Evolutionary conservation across 1,139 yeast species (phyloP), one percentile per base, ranked within the genome.

Genomic region (Magnusiomyces clavatus): DNA sequence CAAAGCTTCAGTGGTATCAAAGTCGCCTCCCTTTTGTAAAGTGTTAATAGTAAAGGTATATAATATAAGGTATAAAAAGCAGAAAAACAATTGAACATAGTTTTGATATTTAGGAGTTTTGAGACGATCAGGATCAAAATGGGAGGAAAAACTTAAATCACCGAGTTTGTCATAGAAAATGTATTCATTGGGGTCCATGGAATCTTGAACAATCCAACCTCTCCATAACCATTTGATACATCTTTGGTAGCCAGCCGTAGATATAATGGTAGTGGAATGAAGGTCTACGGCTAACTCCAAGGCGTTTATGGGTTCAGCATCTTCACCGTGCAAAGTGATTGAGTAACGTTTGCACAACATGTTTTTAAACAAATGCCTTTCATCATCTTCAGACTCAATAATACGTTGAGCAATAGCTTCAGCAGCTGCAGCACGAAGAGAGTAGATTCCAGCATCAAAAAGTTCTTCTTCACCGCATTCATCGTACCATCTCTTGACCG

Each of bases 151-250:
- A 17, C 76, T 71, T 4, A 80, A 73, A 31, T 83, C 79, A 1
- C 81, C 75, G 17, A 81, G 78, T 1, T 81, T 81, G 53, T 75
- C 76, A 65, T 83, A 86, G 56, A 82, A 63, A 38, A 81, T 82
- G 61, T 84, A 88, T 24, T 59, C 61, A 39, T 79, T 77, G 10
- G 94, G 88, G 62, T 86, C 86, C 16, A 66, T 67, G n/a, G 80
- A 77, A 41, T 85, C 78, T 67, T 87, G 96, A 46, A 85, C 76
- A 56, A 88, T 85, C 95, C 96, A 87, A 19, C 96, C 96, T 55
- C 90, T 73, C 96, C 96, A 88, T 51, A 88, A 69, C 95, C 96
- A 88, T 60, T 83, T 82, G 63, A 86, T 78, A 70, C 96, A 86
- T 54, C 95, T 72, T 67, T 88, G 96, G 66, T 81, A 88, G 0